phyloP scores from a whole-genome alignment of 768 basidiomycete species.

The Mycena galericulata region DNA sequence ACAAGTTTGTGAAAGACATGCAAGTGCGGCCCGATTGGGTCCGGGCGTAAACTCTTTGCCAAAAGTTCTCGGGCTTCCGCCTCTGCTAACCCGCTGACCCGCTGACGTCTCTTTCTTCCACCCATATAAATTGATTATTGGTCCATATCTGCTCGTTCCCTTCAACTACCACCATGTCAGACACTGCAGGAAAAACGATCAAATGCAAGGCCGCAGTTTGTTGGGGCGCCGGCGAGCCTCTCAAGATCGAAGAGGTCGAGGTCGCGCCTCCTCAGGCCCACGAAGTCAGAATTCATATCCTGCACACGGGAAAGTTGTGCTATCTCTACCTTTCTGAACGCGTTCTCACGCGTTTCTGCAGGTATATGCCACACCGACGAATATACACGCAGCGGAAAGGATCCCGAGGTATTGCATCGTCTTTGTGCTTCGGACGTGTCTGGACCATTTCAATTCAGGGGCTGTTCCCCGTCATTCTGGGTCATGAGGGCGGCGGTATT shows the following conservation, averaged over 20 bases:
- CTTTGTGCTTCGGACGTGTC: slow-evolving; percentile 19
- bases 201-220: slow-evolving; percentile 94
- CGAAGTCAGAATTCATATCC: slow-evolving; percentile 94
- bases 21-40: slow-evolving; percentile 4
- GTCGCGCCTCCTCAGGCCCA: slow-evolving; percentile 91
- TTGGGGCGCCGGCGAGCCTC: slow-evolving; percentile 91
- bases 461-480: slow-evolving; percentile 91
- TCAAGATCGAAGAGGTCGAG: slow-evolving; percentile 92
- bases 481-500: slow-evolving; percentile 94
- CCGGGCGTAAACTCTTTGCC: slow-evolving; percentile 26
- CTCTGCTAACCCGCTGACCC: slow-evolving; percentile 39
- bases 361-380: slow-evolving; percentile 99
- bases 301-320: slow-evolving; percentile 80
- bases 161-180: slow-evolving; percentile 64
- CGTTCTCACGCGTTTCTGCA: slow-evolving; percentile 43
- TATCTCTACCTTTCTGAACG: slow-evolving; percentile 11
- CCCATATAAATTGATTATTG: too few relatives aligned
- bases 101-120: too few relatives aligned
- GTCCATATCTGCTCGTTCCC: too few relatives aligned
- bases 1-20: slow-evolving; percentile 87
- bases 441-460: slow-evolving; percentile 60
- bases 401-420: slow-evolving; percentile 79
- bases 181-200: slow-evolving; percentile 82
- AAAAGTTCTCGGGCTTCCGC: slow-evolving; percentile 9
- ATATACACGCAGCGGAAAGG: slow-evolving; percentile 95